These are phyloP conservation scores for Penicillium mononematosum DNA, from an alignment of 495 filamentous ascomycete genomes.

Conservation along the genomic window DNA sequence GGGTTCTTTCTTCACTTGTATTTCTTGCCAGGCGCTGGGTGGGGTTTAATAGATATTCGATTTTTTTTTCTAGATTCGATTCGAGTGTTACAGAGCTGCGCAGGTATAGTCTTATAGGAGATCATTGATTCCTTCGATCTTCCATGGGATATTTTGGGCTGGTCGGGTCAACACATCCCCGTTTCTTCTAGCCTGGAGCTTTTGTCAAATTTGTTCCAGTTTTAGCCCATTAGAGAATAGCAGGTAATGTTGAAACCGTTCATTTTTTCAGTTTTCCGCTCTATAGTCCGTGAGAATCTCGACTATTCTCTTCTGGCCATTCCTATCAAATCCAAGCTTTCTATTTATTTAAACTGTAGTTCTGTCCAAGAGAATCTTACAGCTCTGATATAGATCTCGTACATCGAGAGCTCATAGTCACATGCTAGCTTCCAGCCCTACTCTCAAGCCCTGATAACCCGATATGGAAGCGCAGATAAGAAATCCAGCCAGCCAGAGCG, in stretches of 20 bases:
- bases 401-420: not conserved
- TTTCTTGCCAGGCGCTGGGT: conserved; percentile 3
- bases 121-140: not conserved
- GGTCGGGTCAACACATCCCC: too few species aligned
- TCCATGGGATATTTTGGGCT: not conserved
- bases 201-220: too few species aligned
- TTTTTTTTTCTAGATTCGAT: not conserved
- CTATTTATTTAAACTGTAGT: too few species aligned
- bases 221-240: too few species aligned
- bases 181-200: too few species aligned
- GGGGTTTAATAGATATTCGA: conserved; percentile 2
- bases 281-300: too few species aligned
- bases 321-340: too few species aligned
- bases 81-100: not conserved
- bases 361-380: too few species aligned
- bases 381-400: too few species aligned
- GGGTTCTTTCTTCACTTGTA: conserved; percentile 4
- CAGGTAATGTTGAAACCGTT: too few species aligned
- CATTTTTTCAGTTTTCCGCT: too few species aligned
- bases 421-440: conserved; percentile 12
- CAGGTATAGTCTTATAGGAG: not conserved
- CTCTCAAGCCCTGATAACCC: conserved; percentile 16
- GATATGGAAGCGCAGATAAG: conserved; percentile 8
- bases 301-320: too few species aligned
- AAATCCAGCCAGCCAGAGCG: conserved; percentile 17